Base-by-base conservation (phyloP, 2,329 filamentous ascomycete genomes). In the Exophiala sp. region DNA sequence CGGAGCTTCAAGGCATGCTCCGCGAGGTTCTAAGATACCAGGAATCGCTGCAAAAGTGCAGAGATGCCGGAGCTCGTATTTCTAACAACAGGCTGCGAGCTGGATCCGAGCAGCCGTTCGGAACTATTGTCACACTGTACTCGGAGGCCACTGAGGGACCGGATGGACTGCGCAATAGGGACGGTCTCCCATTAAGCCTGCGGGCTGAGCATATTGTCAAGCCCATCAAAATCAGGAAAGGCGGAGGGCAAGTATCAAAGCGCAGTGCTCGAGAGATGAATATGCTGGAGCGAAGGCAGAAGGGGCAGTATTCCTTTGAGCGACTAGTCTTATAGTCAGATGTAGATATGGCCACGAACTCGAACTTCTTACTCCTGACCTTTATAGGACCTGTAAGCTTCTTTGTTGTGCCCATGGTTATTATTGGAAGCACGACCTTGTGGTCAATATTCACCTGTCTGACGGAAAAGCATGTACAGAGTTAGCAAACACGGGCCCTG, bases 251-350 rank as follows among this genome's bases (percentile, higher is more conserved):
- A 70, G 72, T 88, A 34, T 75, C 82, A 55, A 72, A 78, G 65
- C 79, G 87, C 59, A 88, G 76, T 60, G 74, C 72, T 60, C 76
- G 88, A 66, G 85, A 95, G 70, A 82, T 83, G 51, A 87, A 86
- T 14, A 81, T 86, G 67, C 70, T 94, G 66, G 80, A 85, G 63
- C 88, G 85, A 64, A 85, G 86, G 70, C 83, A 83, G 65, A 84
- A 90, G 55, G 86, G 85, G 48, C 81, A 83, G 58, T 95, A 96
- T 70, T 88, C 86, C 40, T 77, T 91, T 58, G 88, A 95, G 71
- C 80, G 81, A 68, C 53, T 63, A 57, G 52, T 55, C 48, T 59
- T 61, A 41, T 60, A 58, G 50, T 14, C n/a, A 23, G 40, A 29
- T 24, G 16, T 18, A 39, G 34, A 32, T 21, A 22, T 19, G 13